phyloP scores from a whole-genome alignment of 2,329 filamentous ascomycete genomes.

The Leptographium lundbergii region DNA sequence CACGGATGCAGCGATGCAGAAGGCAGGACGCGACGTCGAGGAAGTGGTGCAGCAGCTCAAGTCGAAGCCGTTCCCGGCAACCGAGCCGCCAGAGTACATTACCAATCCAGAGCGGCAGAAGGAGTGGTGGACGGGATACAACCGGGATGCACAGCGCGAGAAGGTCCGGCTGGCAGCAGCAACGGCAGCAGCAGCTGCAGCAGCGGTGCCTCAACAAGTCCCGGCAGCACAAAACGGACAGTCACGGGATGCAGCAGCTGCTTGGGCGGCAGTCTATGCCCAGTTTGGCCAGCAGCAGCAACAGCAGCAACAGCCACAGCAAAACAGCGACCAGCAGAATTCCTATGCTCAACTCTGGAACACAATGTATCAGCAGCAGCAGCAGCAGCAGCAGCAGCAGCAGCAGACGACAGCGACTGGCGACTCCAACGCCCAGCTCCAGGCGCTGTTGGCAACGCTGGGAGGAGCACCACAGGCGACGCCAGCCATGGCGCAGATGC shows the following conservation, averaged over 20 bases:
- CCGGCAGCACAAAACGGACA: slow-evolving; percentile 1
- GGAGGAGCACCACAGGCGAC: slow-evolving; percentile 2
- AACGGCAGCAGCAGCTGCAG: slow-evolving; percentile 3
- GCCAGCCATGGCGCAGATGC: not conserved
- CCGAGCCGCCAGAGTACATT: slow-evolving; percentile 40
- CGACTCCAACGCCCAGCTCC: slow-evolving; percentile 11
- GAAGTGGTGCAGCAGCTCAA: slow-evolving; percentile 27
- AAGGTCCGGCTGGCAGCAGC: slow-evolving; percentile 20
- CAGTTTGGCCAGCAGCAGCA: slow-evolving; percentile 19
- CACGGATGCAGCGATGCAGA: slow-evolving; percentile 28
- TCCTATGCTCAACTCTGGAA: slow-evolving; percentile 23
- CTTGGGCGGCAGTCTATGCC: slow-evolving; percentile 29
- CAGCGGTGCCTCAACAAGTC: slow-evolving; percentile 6
- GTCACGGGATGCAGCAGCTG: slow-evolving; percentile 17
- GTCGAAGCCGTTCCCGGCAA: slow-evolving; percentile 35
- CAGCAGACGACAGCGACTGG: not conserved
- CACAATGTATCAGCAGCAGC: slow-evolving; percentile 14
- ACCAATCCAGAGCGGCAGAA: slow-evolving; percentile 31
- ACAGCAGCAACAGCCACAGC: slow-evolving; percentile 12
- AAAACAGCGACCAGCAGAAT: slow-evolving; percentile 14
- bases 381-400: slow-evolving; percentile 7
- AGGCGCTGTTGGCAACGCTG: slow-evolving; percentile 10
- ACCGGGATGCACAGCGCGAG: slow-evolving; percentile 19
- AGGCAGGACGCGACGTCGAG: slow-evolving; percentile 30
- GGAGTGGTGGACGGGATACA: slow-evolving; percentile 40